Evolutionary conservation across 140 eudicot species (phyloP), one percentile per base, ranked within the genome.

Genomic region (Stevia rebaudiana): DNA sequence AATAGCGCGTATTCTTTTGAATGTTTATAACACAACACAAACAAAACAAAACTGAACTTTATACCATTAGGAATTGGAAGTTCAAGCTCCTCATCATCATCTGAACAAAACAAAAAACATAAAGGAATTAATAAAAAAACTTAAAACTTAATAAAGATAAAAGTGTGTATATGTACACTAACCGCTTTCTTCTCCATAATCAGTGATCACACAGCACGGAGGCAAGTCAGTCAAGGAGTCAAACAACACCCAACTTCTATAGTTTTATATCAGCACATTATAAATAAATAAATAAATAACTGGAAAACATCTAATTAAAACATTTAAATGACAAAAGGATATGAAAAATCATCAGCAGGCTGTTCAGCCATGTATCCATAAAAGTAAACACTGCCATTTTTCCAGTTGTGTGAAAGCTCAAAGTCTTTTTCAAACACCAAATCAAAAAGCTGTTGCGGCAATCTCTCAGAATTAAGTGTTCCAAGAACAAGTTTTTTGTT

Each of bases 371-470:
- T 74, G 71, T 92, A 92, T 73, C 99, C 99, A 53, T 63, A 73
- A 22, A 88, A 82, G 78, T 75, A 84, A 4, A 92, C 84, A 56
- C 94, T 88, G 44, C 95, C 95, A 75, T 72, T 58, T 72, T 92
- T 92, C 86, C 83, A 88, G 77, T 79, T 88, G 80, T 92, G 99
- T 13, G 95, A 79, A 13, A 92, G 30, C 63, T 75, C 78, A 66
- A 92, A 92, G 35, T 84, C 83, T 58, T 68, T 78, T 53, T 92
- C 94, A 47, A 92, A 88, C 24, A 88, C 95, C 83, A 92, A 76
- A 52, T 92, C 99, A 79, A 92, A 88, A 15, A 72, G 77, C 22
- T 83, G 86, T 65, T 88, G 99, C 15, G 94, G 94, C 31, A 81
- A 55, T 68, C 72, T 85, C 13, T 80, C 95, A 40, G 90, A 13